Evolutionary conservation across 2,329 filamentous ascomycete genomes (phyloP).

Genomic region (Monascus ruber): DNA sequence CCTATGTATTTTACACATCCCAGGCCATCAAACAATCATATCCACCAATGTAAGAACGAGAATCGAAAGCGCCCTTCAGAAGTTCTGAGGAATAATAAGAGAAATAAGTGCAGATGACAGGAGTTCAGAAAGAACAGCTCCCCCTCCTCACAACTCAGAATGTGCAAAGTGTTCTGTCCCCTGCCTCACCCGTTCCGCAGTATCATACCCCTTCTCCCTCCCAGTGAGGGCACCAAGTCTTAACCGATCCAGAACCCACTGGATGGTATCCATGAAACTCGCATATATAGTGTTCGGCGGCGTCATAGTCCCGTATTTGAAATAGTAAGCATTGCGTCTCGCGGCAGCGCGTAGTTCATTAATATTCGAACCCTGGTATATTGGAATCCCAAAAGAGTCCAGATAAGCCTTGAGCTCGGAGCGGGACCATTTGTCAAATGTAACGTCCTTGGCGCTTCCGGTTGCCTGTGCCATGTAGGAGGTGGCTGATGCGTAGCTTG

Average conservation of each 20-base stretch:
- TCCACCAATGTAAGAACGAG: too few species aligned
- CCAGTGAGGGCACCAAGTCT: conserved; percentile 38
- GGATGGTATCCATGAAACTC: conserved; percentile 41
- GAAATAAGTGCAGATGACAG: too few species aligned
- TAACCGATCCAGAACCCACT: conserved; percentile 40
- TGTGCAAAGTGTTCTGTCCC: background rate
- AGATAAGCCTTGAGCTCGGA: conserved; percentile 67
- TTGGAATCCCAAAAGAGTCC: conserved; percentile 62
- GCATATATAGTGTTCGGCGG: conserved; percentile 56
- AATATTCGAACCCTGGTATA: conserved; percentile 55
- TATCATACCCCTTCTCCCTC: conserved; percentile 37
- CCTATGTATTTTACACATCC: too few species aligned
- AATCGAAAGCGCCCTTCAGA: too few species aligned
- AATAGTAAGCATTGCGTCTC: conserved; percentile 63
- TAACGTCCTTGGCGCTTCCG: conserved; percentile 49
- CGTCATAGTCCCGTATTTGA: conserved; percentile 60
- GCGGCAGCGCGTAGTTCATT: conserved; percentile 62
- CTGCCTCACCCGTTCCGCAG: conserved; percentile 28
- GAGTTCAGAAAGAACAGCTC: too few species aligned
- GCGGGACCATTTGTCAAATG: conserved; percentile 62
- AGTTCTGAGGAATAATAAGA: too few species aligned
- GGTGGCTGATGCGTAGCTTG: conserved; percentile 52
- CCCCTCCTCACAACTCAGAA: conserved; percentile 2
- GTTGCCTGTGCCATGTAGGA: conserved; percentile 59
- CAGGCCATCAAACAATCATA: too few species aligned